Evolutionary conservation across 1,284 basidiomycete genomes (phyloP).

Genomic region (Pascua sp.): DNA sequence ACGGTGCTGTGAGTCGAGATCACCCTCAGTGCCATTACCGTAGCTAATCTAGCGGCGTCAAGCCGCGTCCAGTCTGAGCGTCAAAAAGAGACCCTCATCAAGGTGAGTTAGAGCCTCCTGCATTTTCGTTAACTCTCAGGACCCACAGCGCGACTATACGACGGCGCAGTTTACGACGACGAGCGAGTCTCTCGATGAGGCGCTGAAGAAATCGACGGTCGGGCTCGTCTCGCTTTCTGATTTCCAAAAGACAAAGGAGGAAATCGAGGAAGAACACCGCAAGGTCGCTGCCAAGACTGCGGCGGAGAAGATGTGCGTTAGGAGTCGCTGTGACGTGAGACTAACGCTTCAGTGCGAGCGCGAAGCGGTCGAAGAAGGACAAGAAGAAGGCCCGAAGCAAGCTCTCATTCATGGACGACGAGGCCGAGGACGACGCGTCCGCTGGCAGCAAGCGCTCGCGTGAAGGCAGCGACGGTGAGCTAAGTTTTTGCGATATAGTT

Average conservation of each 20-base stretch:
- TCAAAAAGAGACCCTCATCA: slow-evolving; percentile 29
- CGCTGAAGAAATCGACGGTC: slow-evolving; percentile 86
- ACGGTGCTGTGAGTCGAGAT: too few species aligned
- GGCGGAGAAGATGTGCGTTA: slow-evolving; percentile 29
- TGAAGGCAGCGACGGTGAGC: slow-evolving; percentile 33
- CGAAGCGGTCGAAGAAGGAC: slow-evolving; percentile 69
- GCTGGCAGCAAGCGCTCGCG: slow-evolving; percentile 20
- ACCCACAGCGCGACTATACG: slow-evolving; percentile 62
- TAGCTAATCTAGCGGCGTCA: slow-evolving; percentile 17
- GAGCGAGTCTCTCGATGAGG: slow-evolving; percentile 91
- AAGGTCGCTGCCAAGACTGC: slow-evolving; percentile 69
- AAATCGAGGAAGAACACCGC: slow-evolving; percentile 87
- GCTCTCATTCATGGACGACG: slow-evolving; percentile 85
- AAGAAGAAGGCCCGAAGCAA: slow-evolving; percentile 90
- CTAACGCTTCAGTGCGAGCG: slow-evolving; percentile 9
- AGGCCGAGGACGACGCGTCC: slow-evolving; percentile 42
- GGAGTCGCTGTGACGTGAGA: not conserved
- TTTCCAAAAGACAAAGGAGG: slow-evolving; percentile 81
- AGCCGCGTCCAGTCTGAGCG: slow-evolving; percentile 38
- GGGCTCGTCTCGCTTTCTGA: slow-evolving; percentile 91
- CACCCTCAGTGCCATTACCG: too few species aligned
- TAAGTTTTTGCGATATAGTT: not conserved
- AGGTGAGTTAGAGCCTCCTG: slow-evolving; percentile 12
- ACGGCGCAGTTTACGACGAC: slow-evolving; percentile 87
- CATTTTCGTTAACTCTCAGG: slow-evolving; percentile 16